Conservation (phyloP, 2,329 filamentous ascomycete species). For the Cylindrodendrum hubeiense region DNA sequence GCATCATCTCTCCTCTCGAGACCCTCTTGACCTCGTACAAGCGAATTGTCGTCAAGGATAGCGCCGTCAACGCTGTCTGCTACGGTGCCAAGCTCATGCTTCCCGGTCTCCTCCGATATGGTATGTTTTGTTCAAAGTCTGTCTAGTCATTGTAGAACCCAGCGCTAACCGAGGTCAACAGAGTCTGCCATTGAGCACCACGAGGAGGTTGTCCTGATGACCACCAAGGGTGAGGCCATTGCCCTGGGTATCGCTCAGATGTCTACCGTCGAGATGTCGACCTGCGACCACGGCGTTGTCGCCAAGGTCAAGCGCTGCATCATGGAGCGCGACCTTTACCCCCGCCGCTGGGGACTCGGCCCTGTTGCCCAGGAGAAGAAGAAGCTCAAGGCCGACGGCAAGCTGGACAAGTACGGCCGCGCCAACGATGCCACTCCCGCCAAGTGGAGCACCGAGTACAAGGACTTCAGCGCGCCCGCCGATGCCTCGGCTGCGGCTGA, state of each 20-base stretch:
- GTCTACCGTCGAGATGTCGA: conserved; percentile 96
- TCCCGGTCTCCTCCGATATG: conserved; percentile 92
- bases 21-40: conserved; percentile 94
- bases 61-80: conserved; percentile 90
- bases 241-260: conserved; percentile 97
- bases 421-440: conserved; percentile 93
- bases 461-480: conserved; percentile 80
- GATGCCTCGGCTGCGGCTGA: conserved; percentile 59
- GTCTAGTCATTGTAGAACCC: conserved; percentile 15
- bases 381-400: conserved; percentile 98
- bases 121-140: conserved; percentile 60
- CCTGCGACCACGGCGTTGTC: conserved; percentile 96
- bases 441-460: conserved; percentile 93
- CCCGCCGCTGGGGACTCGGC: conserved; percentile 94
- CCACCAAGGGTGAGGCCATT: conserved; percentile 98
- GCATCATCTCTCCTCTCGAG: conserved; percentile 92
- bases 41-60: conserved; percentile 93
- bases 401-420: conserved; percentile 97
- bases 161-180: conserved; percentile 52
- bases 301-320: conserved; percentile 99
- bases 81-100: conserved; percentile 99
- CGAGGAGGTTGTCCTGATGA: conserved; percentile 98
- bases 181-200: conserved; percentile 92
- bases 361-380: conserved; percentile 97
- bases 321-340: conserved; percentile 99